Conservation (phyloP, 2,329 filamentous ascomycete species). For the Fusarium stilboides region DNA sequence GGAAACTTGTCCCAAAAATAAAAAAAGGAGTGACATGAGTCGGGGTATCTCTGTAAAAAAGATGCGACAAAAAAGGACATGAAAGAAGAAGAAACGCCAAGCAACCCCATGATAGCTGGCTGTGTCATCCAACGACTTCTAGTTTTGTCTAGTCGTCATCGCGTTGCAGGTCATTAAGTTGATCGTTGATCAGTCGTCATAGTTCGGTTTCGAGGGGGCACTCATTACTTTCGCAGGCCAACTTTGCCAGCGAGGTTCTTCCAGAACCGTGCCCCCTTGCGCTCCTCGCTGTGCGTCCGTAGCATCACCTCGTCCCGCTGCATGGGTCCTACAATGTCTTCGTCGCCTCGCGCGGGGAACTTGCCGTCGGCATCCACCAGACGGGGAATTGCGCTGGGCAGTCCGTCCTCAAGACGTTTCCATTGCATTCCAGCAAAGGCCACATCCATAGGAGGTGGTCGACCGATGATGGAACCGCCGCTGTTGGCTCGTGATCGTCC, state of each 20-base stretch:
- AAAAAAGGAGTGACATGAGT: conserved; percentile 50
- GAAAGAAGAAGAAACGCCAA: conserved; percentile 39
- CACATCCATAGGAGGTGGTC: conserved; percentile 56
- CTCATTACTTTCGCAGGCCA: conserved; percentile 51
- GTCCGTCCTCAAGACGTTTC: conserved; percentile 66
- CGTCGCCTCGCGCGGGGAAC: conserved; percentile 89
- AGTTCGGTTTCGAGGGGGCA: conserved; percentile 10
- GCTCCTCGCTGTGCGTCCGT: conserved; percentile 61
- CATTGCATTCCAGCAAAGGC: conserved; percentile 61
- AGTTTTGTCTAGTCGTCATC: conserved; percentile 44
- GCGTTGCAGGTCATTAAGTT: conserved; percentile 46
- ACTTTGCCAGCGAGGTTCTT: conserved; percentile 65
- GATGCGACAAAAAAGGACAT: conserved; percentile 32
- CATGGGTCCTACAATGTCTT: conserved; percentile 96
- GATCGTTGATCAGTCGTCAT: conserved; percentile 31
- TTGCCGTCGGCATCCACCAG: conserved; percentile 83
- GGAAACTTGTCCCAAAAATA: conserved; percentile 29
- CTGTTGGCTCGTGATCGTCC: conserved; percentile 58
- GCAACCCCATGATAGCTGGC: conserved; percentile 41
- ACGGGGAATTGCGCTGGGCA: conserved; percentile 76
- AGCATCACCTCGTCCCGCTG: conserved; percentile 71
- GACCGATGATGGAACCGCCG: conserved; percentile 58
- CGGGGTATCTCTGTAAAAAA: conserved; percentile 49
- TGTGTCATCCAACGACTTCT: conserved; percentile 37
- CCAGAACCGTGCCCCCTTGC: conserved; percentile 64